phyloP scores from a whole-genome alignment of 805 yeast genomes.

The Lipomyces chichibuensis region DNA sequence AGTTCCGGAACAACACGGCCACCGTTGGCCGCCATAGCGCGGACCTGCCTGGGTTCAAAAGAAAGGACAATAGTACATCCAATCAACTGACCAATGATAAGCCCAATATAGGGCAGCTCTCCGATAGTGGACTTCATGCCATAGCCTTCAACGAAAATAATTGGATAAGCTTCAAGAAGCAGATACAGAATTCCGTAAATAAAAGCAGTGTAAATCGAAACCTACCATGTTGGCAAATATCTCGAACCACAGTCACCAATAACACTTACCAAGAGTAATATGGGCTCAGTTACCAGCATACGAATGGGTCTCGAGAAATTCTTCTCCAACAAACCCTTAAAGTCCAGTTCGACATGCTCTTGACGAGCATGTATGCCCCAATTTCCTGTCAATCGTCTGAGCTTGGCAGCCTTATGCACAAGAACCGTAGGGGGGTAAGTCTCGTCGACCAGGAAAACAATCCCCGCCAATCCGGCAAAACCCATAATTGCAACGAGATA shows the following conservation, averaged over 20 bases:
- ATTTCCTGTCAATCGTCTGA: constrained; percentile 71
- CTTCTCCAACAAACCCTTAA: constrained; percentile 63
- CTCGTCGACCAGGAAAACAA: constrained; percentile 59
- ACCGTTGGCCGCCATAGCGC: constrained; percentile 54
- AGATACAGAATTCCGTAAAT: constrained; percentile 79
- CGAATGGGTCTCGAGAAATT: constrained; percentile 68
- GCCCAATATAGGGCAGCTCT: constrained; percentile 77
- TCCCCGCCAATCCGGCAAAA: constrained; percentile 48
- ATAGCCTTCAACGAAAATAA: constrained; percentile 66
- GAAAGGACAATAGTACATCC: constrained; percentile 60
- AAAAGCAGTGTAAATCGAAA: constrained; percentile 74
- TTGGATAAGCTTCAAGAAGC: constrained; percentile 74
- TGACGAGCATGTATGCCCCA: constrained; percentile 84
- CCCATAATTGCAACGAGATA: constrained; percentile 70
- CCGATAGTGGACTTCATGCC: constrained; percentile 62
- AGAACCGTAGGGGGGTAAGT: constrained; percentile 73
- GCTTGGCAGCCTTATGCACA: constrained; percentile 60
- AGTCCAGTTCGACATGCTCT: constrained; percentile 60
- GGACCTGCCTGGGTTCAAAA: constrained; percentile 58
- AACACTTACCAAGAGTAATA: constrained; percentile 52
- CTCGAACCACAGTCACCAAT: not conserved
- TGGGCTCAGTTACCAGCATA: constrained; percentile 73
- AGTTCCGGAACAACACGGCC: constrained; percentile 75
- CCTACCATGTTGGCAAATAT: constrained; percentile 13
- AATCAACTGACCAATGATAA: constrained; percentile 67